Evolutionary conservation across 306 rosid genomes (phyloP).

Genomic region (Vachellia collinsii): DNA sequence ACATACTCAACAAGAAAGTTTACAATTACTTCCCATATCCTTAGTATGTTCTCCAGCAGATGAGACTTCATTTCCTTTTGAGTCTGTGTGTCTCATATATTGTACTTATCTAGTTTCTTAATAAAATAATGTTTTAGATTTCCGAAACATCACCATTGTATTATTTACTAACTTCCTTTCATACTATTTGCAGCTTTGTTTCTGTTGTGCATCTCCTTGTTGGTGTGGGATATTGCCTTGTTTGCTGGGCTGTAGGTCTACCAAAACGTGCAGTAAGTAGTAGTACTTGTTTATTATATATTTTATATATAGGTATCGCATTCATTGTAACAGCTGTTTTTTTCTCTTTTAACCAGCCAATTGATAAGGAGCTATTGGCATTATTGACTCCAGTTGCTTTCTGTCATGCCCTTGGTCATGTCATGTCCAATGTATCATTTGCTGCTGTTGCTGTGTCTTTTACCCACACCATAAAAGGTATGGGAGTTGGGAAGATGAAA

Average conservation of each 20-base stretch:
- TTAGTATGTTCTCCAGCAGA: conserved; percentile 51
- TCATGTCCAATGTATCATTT: conserved; percentile 79
- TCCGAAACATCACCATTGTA: background rate
- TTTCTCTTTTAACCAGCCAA: conserved; percentile 46
- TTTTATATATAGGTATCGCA: background rate
- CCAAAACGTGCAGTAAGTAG: conserved; percentile 74
- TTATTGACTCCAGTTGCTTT: conserved; percentile 68
- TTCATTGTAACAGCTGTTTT: conserved; percentile 14
- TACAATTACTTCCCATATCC: conserved; percentile 87
- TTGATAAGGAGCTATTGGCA: conserved; percentile 60
- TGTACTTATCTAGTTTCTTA: background rate
- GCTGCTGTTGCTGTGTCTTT: conserved; percentile 87
- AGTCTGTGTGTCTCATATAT: background rate
- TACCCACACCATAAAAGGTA: conserved; percentile 79
- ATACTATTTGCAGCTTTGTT: conserved; percentile 60
- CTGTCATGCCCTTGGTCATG: conserved; percentile 86
- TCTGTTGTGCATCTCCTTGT: conserved; percentile 75
- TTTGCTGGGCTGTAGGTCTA: conserved; percentile 66
- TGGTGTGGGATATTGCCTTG: conserved; percentile 73
- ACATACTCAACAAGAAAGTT: conserved; percentile 80
- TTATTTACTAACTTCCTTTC: conserved; percentile 12
- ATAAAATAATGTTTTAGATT: background rate
- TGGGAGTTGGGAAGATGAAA: background rate
- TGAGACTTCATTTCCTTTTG: background rate
- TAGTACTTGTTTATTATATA: background rate